Evolutionary conservation across 352 stramenopile species (phyloP), one percentile per base, ranked within the genome.

Genomic region (Pilasporangium apinafurcum): DNA sequence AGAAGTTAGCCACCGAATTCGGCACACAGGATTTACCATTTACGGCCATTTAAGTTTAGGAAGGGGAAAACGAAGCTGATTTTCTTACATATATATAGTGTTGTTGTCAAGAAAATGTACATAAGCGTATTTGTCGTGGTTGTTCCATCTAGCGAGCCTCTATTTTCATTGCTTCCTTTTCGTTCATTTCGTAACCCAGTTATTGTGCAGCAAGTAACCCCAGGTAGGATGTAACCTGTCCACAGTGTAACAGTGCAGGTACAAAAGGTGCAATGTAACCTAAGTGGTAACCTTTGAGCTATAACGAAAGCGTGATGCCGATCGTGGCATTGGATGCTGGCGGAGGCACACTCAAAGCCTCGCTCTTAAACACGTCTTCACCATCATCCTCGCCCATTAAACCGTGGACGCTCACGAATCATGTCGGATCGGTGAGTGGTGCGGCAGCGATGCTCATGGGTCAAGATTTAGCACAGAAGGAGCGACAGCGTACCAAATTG

Each of bases 321-420:
- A 69, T 83, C 8, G 49, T 86, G 16, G 72, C 60, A 20, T 48
- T 89, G 25, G 77, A 89, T 37, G 59, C 59, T 1, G 77, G 77
- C 35, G 77, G 73, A 37, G 66, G 63, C 33, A 75, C 73, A 53
- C 56, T 89, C 37, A 83, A 84, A 54, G 73, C 77, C 46, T 65
- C 71, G 17, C 56, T 83, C 14, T n/a, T n/a, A n/a, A n/a, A n/a
- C n/a, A n/a, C n/a, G 58, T 81, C 16, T 16, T 17, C 7, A 4
- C 46, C 13, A 35, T 40, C 12, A n/a, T 29, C 42, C 12, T 22
- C 30, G 14, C 16, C 3, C 45, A 12, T 9, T 26, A 42, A 32
- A 0, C 36, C 48, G 4, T 26, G 56, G 44, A 37, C 71, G 25
- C 64, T 87, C 42, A 61, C 59, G 4, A 87, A 87, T 40, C 59